These are phyloP conservation scores for Tilletiopsis washingtonensis DNA, from an alignment of 1,284 basidiomycete species.

Conservation along the genomic window DNA sequence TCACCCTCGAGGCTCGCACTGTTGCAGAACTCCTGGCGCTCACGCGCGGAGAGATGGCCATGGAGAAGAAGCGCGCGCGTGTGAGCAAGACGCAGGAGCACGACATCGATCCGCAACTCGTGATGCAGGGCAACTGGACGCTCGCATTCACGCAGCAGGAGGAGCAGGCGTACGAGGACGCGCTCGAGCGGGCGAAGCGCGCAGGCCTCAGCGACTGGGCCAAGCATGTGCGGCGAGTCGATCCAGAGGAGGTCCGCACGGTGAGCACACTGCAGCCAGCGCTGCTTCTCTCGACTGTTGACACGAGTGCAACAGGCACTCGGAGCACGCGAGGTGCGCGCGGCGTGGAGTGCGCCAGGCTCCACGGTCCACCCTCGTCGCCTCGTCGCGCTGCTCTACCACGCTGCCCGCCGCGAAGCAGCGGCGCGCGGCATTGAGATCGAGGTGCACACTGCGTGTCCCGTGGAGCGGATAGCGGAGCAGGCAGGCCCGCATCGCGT, in stretches of 20 bases:
- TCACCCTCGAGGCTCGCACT: slow-evolving; percentile 15
- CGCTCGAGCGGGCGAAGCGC: slow-evolving; percentile 9
- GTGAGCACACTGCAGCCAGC: no score
- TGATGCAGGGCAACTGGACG: slow-evolving; percentile 34
- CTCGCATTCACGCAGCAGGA: slow-evolving; percentile 18
- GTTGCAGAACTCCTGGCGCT: slow-evolving; percentile 11
- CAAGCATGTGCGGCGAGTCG: no score
- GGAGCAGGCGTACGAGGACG: slow-evolving; percentile 15
- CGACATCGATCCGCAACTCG: no score
- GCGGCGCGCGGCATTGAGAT: slow-evolving; percentile 7
- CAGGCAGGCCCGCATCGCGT: background rate
- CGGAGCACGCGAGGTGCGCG: slow-evolving; percentile 6
- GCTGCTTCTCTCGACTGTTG: no score
- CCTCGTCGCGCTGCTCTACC: slow-evolving; percentile 16
- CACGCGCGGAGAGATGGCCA: slow-evolving; percentile 3
- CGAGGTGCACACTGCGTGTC: slow-evolving; percentile 12
- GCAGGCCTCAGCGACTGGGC: slow-evolving; percentile 10
- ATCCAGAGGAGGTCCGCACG: no score
- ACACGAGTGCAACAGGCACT: no score
- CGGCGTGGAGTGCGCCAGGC: slow-evolving; percentile 25
- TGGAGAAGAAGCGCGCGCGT: no score
- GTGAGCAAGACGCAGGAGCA: no score
- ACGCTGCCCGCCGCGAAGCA: slow-evolving; percentile 4
- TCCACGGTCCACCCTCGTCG: slow-evolving; percentile 22
- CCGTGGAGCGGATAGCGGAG: slow-evolving; percentile 7